These are phyloP conservation scores for Pyronema domesticum DNA, from an alignment of 495 filamentous ascomycete genomes.

Conservation along the genomic window DNA sequence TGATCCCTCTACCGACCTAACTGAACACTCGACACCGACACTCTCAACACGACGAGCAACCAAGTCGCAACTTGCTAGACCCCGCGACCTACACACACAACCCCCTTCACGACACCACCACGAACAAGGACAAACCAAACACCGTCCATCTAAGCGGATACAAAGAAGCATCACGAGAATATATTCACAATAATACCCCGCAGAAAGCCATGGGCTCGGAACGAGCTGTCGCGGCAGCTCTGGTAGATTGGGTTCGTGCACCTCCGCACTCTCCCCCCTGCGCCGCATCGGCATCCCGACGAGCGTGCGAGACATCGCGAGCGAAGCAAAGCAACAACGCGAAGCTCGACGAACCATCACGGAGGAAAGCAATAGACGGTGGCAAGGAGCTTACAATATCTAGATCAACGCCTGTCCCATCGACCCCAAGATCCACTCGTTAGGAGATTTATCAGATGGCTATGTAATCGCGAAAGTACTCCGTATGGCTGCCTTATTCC, in stretches of 20 bases:
- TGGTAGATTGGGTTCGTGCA: slow-evolving; percentile 24
- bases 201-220: slow-evolving; percentile 15
- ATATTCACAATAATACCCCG: too few species aligned
- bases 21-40: too few species aligned
- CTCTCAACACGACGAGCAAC: too few species aligned
- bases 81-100: background rate
- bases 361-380: background rate
- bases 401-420: slow-evolving; percentile 26
- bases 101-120: background rate
- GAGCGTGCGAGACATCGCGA: too few species aligned
- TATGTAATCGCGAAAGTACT: slow-evolving; percentile 21
- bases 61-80: too few species aligned
- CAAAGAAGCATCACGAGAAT: too few species aligned
- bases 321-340: too few species aligned
- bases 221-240: slow-evolving; percentile 19
- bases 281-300: background rate
- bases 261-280: background rate
- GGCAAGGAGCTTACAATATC: background rate
- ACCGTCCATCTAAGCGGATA: too few species aligned
- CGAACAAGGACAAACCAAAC: too few species aligned
- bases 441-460: slow-evolving; percentile 22
- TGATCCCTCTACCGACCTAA: too few species aligned
- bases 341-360: too few species aligned
- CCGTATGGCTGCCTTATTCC: slow-evolving; percentile 8
- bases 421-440: slow-evolving; percentile 21